These are phyloP conservation scores for Aspergillus sclerotiicarbonarius DNA, from an alignment of 495 filamentous ascomycete genomes.

Conservation along the genomic window DNA sequence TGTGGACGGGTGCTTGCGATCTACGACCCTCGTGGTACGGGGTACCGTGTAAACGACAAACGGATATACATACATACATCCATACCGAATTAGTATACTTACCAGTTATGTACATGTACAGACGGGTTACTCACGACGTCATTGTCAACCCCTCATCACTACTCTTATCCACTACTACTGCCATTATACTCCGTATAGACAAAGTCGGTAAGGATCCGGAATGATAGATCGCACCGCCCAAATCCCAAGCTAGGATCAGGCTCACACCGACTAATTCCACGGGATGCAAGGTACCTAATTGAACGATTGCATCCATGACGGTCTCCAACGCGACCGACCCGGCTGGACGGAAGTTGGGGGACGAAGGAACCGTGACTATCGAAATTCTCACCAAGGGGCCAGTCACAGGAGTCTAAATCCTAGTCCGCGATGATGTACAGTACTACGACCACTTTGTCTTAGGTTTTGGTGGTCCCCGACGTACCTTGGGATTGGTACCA, in stretches of 20 bases:
- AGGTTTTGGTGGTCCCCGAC: slow-evolving; percentile 19
- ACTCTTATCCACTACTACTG: too few species aligned
- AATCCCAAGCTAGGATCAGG: background rate
- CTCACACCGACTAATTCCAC: background rate
- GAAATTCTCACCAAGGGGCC: slow-evolving; percentile 20
- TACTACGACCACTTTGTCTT: slow-evolving; percentile 13
- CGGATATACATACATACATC: slow-evolving; percentile 1
- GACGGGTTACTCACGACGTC: too few species aligned
- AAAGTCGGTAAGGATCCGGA: too few species aligned
- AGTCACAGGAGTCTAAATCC: slow-evolving; percentile 17
- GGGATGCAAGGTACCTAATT: background rate
- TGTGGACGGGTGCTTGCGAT: slow-evolving; percentile 25
- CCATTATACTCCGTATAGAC: too few species aligned
- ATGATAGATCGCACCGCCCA: background rate
- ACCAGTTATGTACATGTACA: too few species aligned
- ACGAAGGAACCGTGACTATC: slow-evolving; percentile 32
- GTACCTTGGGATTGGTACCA: slow-evolving; percentile 23
- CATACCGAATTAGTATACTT: background rate
- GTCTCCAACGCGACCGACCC: background rate
- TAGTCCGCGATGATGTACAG: slow-evolving; percentile 17
- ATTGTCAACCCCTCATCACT: too few species aligned
- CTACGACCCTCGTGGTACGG: slow-evolving; percentile 25
- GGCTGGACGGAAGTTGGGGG: slow-evolving; percentile 1
- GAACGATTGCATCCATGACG: slow-evolving; percentile 1
- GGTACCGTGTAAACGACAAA: slow-evolving; percentile 4